Conservation (phyloP, 164 flowering plant genomes). For the Piper betle region DNA sequence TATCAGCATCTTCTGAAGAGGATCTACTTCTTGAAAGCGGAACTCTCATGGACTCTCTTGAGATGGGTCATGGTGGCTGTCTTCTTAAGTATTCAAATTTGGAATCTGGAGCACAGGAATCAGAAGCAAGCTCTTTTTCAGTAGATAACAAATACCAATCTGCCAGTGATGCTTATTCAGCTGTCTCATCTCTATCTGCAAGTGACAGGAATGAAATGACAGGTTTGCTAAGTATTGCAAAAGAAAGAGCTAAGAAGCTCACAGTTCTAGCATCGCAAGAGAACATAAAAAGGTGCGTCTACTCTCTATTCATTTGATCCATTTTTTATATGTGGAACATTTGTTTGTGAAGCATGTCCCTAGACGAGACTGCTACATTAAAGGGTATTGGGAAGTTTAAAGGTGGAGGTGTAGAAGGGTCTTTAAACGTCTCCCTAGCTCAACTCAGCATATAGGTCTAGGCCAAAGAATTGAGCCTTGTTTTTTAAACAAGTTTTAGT, state of each 20-base stretch:
- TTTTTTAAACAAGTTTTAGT: too few relatives aligned
- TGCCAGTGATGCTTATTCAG: slow-evolving; percentile 40
- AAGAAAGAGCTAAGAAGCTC: slow-evolving; percentile 23
- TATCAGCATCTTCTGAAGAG: slow-evolving; percentile 74
- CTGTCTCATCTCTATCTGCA: slow-evolving; percentile 26
- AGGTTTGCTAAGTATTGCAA: slow-evolving; percentile 11
- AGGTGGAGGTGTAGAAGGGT: not conserved
- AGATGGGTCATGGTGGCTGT: slow-evolving; percentile 93
- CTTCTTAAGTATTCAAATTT: slow-evolving; percentile 72
- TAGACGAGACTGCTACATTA: not conserved
- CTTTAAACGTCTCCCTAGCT: too few relatives aligned
- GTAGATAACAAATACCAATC: slow-evolving; percentile 41
- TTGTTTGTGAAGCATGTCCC: not conserved
- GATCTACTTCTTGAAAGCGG: slow-evolving; percentile 76
- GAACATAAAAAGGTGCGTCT: slow-evolving; percentile 36
- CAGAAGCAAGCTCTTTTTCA: slow-evolving; percentile 92
- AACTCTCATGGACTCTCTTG: slow-evolving; percentile 84
- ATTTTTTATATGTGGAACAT: too few relatives aligned
- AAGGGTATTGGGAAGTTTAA: too few relatives aligned
- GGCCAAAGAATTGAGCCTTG: too few relatives aligned
- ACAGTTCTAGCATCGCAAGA: slow-evolving; percentile 24
- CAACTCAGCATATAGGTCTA: too few relatives aligned
- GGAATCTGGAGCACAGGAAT: slow-evolving; percentile 74
- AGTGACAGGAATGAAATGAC: slow-evolving; percentile 23
- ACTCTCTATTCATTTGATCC: not conserved